Evolutionary conservation across 2,329 filamentous ascomycete genomes (phyloP), one percentile per base, ranked within the genome.

Genomic region (Fusarium sterilihyphosum): DNA sequence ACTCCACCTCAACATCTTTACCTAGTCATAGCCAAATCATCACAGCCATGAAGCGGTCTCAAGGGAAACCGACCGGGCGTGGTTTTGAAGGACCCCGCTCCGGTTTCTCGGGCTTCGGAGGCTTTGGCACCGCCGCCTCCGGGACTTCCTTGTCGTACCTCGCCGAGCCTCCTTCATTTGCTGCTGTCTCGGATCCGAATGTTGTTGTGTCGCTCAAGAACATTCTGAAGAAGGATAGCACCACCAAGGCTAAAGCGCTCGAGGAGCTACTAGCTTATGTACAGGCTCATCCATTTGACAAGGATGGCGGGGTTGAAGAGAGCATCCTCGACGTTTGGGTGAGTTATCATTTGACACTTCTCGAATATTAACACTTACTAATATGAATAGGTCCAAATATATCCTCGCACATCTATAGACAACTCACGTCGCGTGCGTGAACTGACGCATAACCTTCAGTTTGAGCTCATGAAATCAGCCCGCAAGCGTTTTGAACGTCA

Each of bases 191-290:
- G 50, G 92, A 98, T 77, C 89, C 95, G 13, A 93, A 96, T 79
- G 87, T 96, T 43, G 91, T 96, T 43, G 95, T 98, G 20, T 91
- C 92, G n/a, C 94, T 98, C 85, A 97, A 98, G 83, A 98, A 97
- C 77, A 84, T 98, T 8, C 88, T 92, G 58, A 99, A 98, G 85
- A 97, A 96, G 83, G 96, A 98, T 84, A 92, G 92, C 78, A 97
- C 91, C 17, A 99, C 96, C 43, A 97, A 98, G 81, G 88, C 92
- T 13, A 98, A 96, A 82, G 96, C 94, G 1, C 85, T 99, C 35
- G 95, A 98, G 77, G 96, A 98, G 60, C 84, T 99, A 26, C 87
- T 94, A 54, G 82, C 88, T 40, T 89, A 93, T 79, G 85, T 94
- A 44, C 86, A 88, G 73, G 82, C 84, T 18, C 88, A 85, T 81